Evolutionary conservation across 306 rosid genomes (phyloP).

Genomic region (Fragaria vesca): DNA sequence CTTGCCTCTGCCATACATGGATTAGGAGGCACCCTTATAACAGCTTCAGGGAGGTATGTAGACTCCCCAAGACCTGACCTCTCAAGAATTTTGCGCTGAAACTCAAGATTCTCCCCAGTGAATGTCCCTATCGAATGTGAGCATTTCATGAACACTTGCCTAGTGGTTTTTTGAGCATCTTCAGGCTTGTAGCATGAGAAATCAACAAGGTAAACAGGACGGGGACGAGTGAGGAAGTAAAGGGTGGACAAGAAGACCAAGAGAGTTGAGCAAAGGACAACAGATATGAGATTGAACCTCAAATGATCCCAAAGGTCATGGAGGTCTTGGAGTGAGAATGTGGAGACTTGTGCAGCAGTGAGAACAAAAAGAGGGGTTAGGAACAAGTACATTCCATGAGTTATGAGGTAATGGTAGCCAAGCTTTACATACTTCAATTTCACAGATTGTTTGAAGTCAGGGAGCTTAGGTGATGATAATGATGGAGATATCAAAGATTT

Average conservation of each 20-base stretch:
- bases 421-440: conserved; percentile 59
- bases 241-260: conserved; percentile 49
- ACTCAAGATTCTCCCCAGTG: conserved; percentile 45
- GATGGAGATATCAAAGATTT: conserved; percentile 30
- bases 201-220: conserved; percentile 52
- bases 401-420: conserved; percentile 55
- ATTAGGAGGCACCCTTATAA: conserved; percentile 49
- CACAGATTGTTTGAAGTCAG: conserved; percentile 53
- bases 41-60: conserved; percentile 61
- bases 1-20: conserved; percentile 61
- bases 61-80: conserved; percentile 64
- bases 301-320: conserved; percentile 51
- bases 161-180: conserved; percentile 48
- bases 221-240: conserved; percentile 47
- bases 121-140: conserved; percentile 38
- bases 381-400: conserved; percentile 58
- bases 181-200: conserved; percentile 61
- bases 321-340: conserved; percentile 46
- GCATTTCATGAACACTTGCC: conserved; percentile 53
- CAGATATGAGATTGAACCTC: conserved; percentile 44
- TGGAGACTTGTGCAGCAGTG: conserved; percentile 35
- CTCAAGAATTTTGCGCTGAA: conserved; percentile 56
- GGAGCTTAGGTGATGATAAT: conserved; percentile 33
- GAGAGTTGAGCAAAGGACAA: conserved; percentile 41
- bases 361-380: conserved; percentile 38